These are phyloP conservation scores for Pichia sp. DNA, from an alignment of 1,139 yeast genomes.

Conservation along the genomic window DNA sequence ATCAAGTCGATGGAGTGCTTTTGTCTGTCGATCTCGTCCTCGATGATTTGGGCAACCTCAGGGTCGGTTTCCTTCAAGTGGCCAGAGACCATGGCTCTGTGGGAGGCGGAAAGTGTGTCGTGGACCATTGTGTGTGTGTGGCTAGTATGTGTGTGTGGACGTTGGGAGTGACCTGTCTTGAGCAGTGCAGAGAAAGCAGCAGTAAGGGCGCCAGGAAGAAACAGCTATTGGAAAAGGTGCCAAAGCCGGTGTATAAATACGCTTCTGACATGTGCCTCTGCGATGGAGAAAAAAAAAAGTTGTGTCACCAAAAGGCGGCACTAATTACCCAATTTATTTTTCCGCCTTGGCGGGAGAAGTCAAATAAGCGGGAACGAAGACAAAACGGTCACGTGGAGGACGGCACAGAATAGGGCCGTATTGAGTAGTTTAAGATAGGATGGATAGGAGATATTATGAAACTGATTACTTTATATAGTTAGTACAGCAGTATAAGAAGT, in stretches of 20 bases:
- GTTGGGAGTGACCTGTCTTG: neutral
- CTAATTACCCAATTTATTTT: neutral
- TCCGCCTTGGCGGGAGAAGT: neutral
- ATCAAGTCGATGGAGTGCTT: slow-evolving; percentile 89
- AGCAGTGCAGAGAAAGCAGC: too few species aligned
- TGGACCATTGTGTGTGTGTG: slow-evolving; percentile 18
- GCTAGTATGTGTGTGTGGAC: neutral
- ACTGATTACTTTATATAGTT: neutral
- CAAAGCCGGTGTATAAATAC: too few species aligned
- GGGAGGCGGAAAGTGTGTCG: slow-evolving; percentile 64
- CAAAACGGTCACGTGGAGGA: neutral
- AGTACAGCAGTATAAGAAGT: slow-evolving; percentile 1
- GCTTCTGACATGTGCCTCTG: too few species aligned
- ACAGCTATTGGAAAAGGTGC: too few species aligned
- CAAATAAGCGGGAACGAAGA: neutral
- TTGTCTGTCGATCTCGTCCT: slow-evolving; percentile 89
- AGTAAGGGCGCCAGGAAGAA: too few species aligned
- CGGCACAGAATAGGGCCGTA: too few species aligned
- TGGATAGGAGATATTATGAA: neutral
- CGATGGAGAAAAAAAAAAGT: too few species aligned
- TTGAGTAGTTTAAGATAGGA: too few species aligned
- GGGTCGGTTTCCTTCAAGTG: slow-evolving; percentile 75
- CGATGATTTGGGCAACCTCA: slow-evolving; percentile 74
- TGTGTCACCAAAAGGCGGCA: too few species aligned
- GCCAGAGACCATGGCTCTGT: slow-evolving; percentile 62